These are phyloP conservation scores for Metschnikowia borealis DNA, from an alignment of 805 yeast species.

Conservation along the genomic window DNA sequence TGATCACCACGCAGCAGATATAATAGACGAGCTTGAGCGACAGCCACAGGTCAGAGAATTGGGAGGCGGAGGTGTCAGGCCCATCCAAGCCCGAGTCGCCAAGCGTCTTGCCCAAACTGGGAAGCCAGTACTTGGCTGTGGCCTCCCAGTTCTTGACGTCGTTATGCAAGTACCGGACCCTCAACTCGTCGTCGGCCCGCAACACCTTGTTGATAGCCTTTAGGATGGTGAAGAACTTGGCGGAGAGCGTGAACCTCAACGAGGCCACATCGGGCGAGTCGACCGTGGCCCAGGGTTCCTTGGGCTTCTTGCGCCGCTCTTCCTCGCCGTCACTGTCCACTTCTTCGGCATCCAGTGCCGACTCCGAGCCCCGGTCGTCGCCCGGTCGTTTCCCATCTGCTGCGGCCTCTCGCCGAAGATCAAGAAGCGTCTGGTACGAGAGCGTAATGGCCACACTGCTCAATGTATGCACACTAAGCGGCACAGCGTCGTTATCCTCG, in stretches of 20 bases:
- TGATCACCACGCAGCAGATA: conserved; percentile 30
- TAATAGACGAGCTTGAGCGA: conserved; percentile 27
- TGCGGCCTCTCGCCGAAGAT: conserved; percentile 8
- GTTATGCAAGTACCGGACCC: conserved; percentile 38
- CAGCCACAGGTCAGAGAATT: neutral
- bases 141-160: conserved; percentile 28
- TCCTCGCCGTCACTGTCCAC: conserved; percentile 2
- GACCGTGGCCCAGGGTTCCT: conserved; percentile 8
- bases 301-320: neutral
- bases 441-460: conserved; percentile 50
- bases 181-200: conserved; percentile 41
- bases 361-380: neutral
- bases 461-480: conserved; percentile 54
- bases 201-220: conserved; percentile 32
- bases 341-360: neutral
- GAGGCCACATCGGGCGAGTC: conserved; percentile 22
- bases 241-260: conserved; percentile 33
- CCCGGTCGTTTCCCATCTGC: neutral
- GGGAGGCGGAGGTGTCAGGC: conserved; percentile 17
- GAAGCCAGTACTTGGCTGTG: conserved; percentile 29
- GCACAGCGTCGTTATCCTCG: conserved; percentile 48
- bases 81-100: neutral
- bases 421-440: conserved; percentile 19
- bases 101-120: conserved; percentile 2
- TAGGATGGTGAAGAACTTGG: conserved; percentile 35